These are phyloP conservation scores for Aspergillus avenaceus DNA, from an alignment of 495 filamentous ascomycete genomes.

Conservation along the genomic window DNA sequence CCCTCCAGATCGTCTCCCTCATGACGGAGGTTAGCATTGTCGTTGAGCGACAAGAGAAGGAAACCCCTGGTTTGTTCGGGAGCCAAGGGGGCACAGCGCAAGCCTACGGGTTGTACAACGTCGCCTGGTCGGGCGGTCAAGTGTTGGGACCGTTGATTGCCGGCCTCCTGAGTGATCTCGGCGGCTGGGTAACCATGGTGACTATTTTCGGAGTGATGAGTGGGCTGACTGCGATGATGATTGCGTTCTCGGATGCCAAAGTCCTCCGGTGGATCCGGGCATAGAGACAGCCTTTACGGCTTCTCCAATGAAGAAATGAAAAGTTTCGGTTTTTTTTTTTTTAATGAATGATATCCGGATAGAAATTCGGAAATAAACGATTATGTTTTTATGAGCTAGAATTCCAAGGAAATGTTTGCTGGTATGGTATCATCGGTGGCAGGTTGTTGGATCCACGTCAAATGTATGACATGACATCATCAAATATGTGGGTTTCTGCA, in stretches of 20 bases:
- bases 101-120: slow-evolving; percentile 58
- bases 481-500: neutral
- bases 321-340: too few relatives aligned
- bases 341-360: too few relatives aligned
- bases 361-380: too few relatives aligned
- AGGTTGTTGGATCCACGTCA: neutral
- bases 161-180: slow-evolving; percentile 27
- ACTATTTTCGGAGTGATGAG: slow-evolving; percentile 29
- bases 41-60: slow-evolving; percentile 29
- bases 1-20: slow-evolving; percentile 30
- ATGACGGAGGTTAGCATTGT: slow-evolving; percentile 34
- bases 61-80: slow-evolving; percentile 43
- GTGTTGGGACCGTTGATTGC: slow-evolving; percentile 57
- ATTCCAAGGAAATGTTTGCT: too few relatives aligned
- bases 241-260: slow-evolving; percentile 9
- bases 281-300: neutral
- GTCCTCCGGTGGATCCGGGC: neutral
- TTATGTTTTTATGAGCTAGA: too few relatives aligned
- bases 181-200: slow-evolving; percentile 40
- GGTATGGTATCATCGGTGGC: too few relatives aligned
- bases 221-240: slow-evolving; percentile 21
- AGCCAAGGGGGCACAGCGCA: slow-evolving; percentile 53
- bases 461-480: neutral
- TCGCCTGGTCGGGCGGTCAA: slow-evolving; percentile 57
- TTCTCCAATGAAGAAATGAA: too few relatives aligned